Evolutionary conservation across 495 filamentous ascomycete genomes (phyloP).

Genomic region (Zalerion maritima): DNA sequence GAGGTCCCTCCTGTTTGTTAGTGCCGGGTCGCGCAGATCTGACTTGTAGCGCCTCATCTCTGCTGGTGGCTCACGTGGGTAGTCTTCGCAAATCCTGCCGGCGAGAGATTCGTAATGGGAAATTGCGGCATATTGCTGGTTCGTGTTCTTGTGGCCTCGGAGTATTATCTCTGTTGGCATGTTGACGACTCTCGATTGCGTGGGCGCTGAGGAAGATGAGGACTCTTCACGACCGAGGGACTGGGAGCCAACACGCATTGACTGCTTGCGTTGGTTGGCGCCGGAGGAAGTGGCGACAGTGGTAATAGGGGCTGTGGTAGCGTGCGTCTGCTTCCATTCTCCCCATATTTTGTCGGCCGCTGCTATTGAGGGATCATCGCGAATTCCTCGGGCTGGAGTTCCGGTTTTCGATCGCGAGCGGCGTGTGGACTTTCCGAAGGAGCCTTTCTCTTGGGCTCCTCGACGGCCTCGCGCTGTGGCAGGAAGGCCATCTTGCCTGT

Average conservation of each 20-base stretch:
- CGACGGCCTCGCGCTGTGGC: conserved; percentile 21
- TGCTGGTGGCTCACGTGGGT: conserved; percentile 52
- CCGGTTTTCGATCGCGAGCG: conserved; percentile 36
- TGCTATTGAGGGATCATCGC: conserved; percentile 39
- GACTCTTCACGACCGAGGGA: too few relatives aligned
- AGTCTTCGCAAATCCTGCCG: conserved; percentile 80
- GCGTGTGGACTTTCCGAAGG: conserved; percentile 41
- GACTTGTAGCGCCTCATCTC: conserved; percentile 40
- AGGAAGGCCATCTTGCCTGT: conserved; percentile 22
- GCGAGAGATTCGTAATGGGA: conserved; percentile 67
- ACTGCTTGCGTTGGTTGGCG: conserved; percentile 17
- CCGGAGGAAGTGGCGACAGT: conserved; percentile 4
- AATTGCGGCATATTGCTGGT: conserved; percentile 69
- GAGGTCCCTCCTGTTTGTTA: conserved; percentile 40
- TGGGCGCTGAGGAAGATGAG: too few relatives aligned
- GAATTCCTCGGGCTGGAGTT: conserved; percentile 33
- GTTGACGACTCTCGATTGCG: too few relatives aligned
- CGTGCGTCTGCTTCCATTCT: conserved; percentile 19
- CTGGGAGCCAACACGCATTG: too few relatives aligned
- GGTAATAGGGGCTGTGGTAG: conserved; percentile 6
- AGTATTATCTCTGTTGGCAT: conserved; percentile 71
- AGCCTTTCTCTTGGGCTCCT: conserved; percentile 33
- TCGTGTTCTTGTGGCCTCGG: conserved; percentile 59
- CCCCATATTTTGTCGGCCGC: conserved; percentile 36
- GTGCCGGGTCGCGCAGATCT: conserved; percentile 50